Conservation (phyloP, 768 basidiomycete species). For the Tylopilus vinaceipallidus region DNA sequence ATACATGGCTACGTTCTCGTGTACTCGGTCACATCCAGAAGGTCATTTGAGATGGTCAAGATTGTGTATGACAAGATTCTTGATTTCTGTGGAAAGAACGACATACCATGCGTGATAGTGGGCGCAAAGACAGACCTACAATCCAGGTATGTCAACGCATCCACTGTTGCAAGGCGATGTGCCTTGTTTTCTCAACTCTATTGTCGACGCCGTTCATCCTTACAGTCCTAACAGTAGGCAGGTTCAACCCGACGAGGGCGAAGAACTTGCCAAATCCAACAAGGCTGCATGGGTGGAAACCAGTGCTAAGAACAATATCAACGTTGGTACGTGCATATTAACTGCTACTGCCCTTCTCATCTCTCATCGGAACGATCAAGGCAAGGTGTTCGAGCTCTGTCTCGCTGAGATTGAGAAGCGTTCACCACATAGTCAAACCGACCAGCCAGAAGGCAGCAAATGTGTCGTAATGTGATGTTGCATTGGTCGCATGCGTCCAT, state of each 20-base stretch:
- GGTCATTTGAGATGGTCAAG: conserved; percentile 93
- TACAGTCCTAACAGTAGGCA: conserved; percentile 54
- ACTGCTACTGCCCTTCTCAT: background rate
- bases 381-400: conserved; percentile 82
- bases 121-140: conserved; percentile 88
- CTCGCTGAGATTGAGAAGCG: conserved; percentile 81
- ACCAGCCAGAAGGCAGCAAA: conserved; percentile 41
- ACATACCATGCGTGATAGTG: conserved; percentile 91
- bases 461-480: conserved; percentile 56
- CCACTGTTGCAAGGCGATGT: conserved; percentile 6
- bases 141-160: conserved; percentile 53
- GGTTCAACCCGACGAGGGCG: conserved; percentile 70
- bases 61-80: conserved; percentile 93
- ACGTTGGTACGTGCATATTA: conserved; percentile 70
- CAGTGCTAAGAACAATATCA: conserved; percentile 81
- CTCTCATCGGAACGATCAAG: conserved; percentile 35
- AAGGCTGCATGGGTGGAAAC: conserved; percentile 85
- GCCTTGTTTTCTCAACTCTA: conserved; percentile 9
- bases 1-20: conserved; percentile 97
- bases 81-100: conserved; percentile 78
- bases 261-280: conserved; percentile 68
- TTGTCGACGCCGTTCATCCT: conserved; percentile 25
- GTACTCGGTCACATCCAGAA: conserved; percentile 86
- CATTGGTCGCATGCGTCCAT: conserved; percentile 10
- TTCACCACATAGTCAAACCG: conserved; percentile 47